Evolutionary conservation across 345 rosid genomes (phyloP).

Genomic region (Crucihimalaya himalaica): DNA sequence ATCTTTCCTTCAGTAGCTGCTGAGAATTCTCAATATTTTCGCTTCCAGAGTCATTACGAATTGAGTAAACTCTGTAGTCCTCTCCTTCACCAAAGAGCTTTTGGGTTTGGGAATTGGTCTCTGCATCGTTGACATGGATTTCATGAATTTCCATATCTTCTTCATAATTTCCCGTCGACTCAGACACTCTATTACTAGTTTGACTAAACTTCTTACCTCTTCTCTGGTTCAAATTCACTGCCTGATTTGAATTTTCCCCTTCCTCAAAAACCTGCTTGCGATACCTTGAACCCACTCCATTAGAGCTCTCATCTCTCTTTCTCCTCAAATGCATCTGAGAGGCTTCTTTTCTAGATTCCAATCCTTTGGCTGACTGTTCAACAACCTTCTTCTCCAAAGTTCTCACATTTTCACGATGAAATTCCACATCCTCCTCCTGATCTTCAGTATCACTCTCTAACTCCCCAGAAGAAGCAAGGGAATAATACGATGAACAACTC

Average conservation of each 20-base stretch:
- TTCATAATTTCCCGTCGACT: slow-evolving; percentile 45
- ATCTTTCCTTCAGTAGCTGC: slow-evolving; percentile 39
- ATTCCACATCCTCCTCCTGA: slow-evolving; percentile 39
- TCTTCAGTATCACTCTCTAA: slow-evolving; percentile 61
- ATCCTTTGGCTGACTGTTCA: slow-evolving; percentile 40
- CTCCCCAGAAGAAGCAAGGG: slow-evolving; percentile 62
- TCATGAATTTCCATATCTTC: slow-evolving; percentile 45
- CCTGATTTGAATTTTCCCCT: slow-evolving; percentile 42
- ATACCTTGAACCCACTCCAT: slow-evolving; percentile 41
- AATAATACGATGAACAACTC: slow-evolving; percentile 78
- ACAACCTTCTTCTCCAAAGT: slow-evolving; percentile 21
- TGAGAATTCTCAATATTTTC: slow-evolving; percentile 35
- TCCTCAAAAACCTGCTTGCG: slow-evolving; percentile 39
- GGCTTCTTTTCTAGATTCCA: slow-evolving; percentile 47
- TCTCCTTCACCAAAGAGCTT: slow-evolving; percentile 45
- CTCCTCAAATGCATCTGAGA: slow-evolving; percentile 43
- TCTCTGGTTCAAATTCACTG: slow-evolving; percentile 42
- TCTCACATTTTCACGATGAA: slow-evolving; percentile 33
- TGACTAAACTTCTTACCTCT: slow-evolving; percentile 44
- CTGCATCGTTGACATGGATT: slow-evolving; percentile 45
- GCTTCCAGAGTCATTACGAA: slow-evolving; percentile 30
- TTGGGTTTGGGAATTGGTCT: slow-evolving; percentile 45
- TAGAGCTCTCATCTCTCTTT: slow-evolving; percentile 38
- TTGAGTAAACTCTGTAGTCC: slow-evolving; percentile 36
- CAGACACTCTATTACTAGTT: slow-evolving; percentile 42